Evolutionary conservation across 2,329 filamentous ascomycete species (phyloP).

Genomic region (Cryphonectria parasitica): DNA sequence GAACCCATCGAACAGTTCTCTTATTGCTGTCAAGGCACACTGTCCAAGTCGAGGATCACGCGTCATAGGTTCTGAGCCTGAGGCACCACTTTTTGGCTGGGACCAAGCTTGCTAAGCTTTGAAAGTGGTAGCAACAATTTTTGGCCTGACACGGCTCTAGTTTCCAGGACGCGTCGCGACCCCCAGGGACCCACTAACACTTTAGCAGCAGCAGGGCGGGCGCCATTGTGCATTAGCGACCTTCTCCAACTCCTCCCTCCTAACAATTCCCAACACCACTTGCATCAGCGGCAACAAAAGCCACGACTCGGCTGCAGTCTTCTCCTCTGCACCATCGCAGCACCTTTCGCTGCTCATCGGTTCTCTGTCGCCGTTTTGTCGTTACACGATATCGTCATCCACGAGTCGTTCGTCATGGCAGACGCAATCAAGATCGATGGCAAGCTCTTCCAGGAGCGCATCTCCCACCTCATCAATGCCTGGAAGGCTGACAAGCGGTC

Average conservation of each 20-base stretch:
- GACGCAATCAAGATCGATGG: constrained; percentile 91
- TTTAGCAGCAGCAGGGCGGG: constrained; percentile 4
- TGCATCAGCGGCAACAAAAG: constrained; percentile 8
- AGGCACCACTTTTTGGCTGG: constrained; percentile 2
- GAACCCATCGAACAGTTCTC: background rate
- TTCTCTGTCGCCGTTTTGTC: constrained; percentile 26
- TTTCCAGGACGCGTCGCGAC: constrained; percentile 14
- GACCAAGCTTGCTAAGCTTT: background rate
- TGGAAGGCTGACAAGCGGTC: constrained; percentile 97
- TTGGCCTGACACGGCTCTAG: background rate
- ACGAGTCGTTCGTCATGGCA: constrained; percentile 57
- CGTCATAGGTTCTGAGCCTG: background rate
- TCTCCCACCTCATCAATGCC: constrained; percentile 81
- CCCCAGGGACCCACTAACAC: constrained; percentile 13
- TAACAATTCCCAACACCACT: background rate
- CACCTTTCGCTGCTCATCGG: constrained; percentile 26
- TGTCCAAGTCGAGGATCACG: background rate
- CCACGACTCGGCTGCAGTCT: constrained; percentile 4
- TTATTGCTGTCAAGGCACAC: background rate
- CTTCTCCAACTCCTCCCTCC: constrained; percentile 11
- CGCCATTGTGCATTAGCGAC: constrained; percentile 5
- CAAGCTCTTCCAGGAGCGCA: constrained; percentile 89
- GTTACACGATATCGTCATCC: constrained; percentile 21
- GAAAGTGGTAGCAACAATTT: background rate
- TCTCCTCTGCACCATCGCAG: constrained; percentile 22